phyloP scores from a whole-genome alignment of 2,329 filamentous ascomycete species.

The Dendryphion nanum region DNA sequence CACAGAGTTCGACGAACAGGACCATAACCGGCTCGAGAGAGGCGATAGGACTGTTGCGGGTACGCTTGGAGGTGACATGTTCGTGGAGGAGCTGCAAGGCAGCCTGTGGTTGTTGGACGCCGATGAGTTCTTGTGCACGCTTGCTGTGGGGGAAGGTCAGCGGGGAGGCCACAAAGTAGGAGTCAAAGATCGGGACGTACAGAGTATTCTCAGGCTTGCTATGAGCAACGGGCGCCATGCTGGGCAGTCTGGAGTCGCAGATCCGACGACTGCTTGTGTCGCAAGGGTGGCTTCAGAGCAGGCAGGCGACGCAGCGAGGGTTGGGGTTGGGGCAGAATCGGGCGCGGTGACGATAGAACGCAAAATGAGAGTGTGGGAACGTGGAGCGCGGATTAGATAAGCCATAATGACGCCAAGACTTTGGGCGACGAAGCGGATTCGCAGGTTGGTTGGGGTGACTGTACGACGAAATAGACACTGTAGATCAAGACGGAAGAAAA shows the following conservation, averaged over 20 bases:
- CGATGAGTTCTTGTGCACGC: constrained; percentile 97
- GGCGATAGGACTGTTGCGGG: constrained; percentile 93
- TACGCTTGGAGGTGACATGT: constrained; percentile 98
- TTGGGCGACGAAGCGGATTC: too few species aligned
- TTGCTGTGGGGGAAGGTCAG: constrained; percentile 37
- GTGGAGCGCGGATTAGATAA: too few species aligned
- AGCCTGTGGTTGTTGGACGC: constrained; percentile 88
- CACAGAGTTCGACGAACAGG: constrained; percentile 92
- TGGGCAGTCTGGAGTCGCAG: constrained; percentile 39
- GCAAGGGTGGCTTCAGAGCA: constrained; percentile 26
- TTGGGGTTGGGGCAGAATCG: constrained; percentile 13
- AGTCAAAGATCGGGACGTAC: constrained; percentile 21
- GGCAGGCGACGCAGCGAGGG: constrained; percentile 26
- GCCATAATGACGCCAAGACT: too few species aligned
- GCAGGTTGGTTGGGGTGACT: too few species aligned
- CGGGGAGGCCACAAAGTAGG: too few species aligned
- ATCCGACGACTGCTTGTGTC: constrained; percentile 27
- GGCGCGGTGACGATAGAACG: too few species aligned
- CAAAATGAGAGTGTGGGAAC: background rate
- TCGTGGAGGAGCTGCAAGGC: constrained; percentile 95
- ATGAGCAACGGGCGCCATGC: constrained; percentile 91
- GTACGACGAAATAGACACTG: too few species aligned
- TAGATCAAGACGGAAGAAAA: too few species aligned
- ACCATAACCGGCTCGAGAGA: constrained; percentile 98
- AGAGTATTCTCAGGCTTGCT: constrained; percentile 99